Evolutionary conservation across 2,329 filamentous ascomycete genomes (phyloP).

Genomic region (Bipolaris bicolor): DNA sequence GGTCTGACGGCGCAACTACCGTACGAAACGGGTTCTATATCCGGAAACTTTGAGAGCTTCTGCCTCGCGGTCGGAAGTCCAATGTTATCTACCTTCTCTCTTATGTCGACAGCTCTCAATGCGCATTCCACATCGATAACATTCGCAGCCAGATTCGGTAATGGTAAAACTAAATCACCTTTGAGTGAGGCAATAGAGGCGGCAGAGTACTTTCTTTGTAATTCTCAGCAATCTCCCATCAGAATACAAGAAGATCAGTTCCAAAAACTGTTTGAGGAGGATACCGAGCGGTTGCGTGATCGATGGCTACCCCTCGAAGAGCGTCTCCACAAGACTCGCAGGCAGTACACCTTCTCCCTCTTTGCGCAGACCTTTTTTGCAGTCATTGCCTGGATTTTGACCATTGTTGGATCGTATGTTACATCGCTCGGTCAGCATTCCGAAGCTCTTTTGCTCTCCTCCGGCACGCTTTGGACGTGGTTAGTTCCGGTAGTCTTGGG

Average conservation of each 20-base stretch:
- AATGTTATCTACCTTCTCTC: neutral
- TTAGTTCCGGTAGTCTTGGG: constrained; percentile 7
- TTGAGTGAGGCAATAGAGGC: neutral
- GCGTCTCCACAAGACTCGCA: neutral
- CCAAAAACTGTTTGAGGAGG: neutral
- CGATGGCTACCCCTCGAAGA: constrained; percentile 2
- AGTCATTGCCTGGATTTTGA: constrained; percentile 1
- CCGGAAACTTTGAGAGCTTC: constrained; percentile 1
- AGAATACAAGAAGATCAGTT: neutral
- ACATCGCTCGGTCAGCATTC: constrained; percentile 3
- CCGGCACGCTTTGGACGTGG: constrained; percentile 8
- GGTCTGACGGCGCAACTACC: constrained; percentile 6
- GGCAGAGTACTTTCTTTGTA: constrained; percentile 1
- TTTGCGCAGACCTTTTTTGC: constrained; percentile 4
- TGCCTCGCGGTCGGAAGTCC: constrained; percentile 4
- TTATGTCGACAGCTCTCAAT: constrained; percentile 5
- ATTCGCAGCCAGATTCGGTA: neutral
- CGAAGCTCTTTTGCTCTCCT: constrained; percentile 5
- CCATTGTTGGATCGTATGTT: constrained; percentile 1
- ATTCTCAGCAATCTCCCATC: constrained; percentile 1
- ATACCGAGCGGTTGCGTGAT: constrained; percentile 1
- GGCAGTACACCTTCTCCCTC: constrained; percentile 2
- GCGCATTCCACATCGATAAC: neutral
- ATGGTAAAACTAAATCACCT: neutral
- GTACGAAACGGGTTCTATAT: constrained; percentile 1